Evolutionary conservation across 176 grass and related monocot species (phyloP).

Genomic region (barley (Hordeum vulgare)): MorexV3_pseudomolecules_assembly NC_058521.1:534542108-534542607

Average conservation of each 20-base stretch:
- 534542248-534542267: too few species aligned
- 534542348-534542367: neutral
- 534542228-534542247: too few species aligned
- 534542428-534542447: neutral
- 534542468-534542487: neutral
- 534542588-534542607: neutral
- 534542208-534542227: too few species aligned
- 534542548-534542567: neutral
- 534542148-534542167: neutral
- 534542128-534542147: neutral
- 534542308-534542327: neutral
- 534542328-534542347: neutral
- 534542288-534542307: neutral
- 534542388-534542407: neutral
- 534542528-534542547: neutral
- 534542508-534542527: neutral
- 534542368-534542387: neutral
- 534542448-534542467: neutral
- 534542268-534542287: too few species aligned
- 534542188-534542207: too few species aligned
- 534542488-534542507: neutral
- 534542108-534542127: neutral
- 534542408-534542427: neutral
- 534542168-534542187: neutral
- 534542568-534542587: neutral